These are phyloP conservation scores for Amylostereum chailletii DNA, from an alignment of 1,284 basidiomycete genomes.

Conservation along the genomic window DNA sequence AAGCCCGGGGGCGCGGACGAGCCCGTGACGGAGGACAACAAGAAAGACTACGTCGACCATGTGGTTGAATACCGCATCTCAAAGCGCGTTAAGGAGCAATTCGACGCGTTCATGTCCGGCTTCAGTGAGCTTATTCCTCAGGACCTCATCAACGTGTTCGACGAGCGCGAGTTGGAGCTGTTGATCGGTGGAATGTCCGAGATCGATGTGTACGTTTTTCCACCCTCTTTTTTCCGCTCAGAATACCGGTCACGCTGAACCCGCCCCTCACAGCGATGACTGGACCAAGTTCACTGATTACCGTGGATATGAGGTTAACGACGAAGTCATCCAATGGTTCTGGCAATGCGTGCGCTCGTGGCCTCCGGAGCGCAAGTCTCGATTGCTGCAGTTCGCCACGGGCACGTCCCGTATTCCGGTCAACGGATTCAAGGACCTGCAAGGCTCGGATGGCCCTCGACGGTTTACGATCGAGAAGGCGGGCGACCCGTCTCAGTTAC, in stretches of 20 bases:
- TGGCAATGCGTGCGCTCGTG: conserved; percentile 97
- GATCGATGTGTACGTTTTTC: conserved; percentile 76
- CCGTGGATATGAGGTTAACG: conserved; percentile 76
- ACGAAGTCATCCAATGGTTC: conserved; percentile 99
- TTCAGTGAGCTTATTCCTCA: conserved; percentile 93
- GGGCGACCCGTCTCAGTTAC: conserved; percentile 85
- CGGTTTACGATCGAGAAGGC: conserved; percentile 95
- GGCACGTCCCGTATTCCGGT: conserved; percentile 97
- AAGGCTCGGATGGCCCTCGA: conserved; percentile 93
- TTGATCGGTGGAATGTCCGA: conserved; percentile 99
- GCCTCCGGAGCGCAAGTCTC: conserved; percentile 94
- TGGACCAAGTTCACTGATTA: conserved; percentile 86
- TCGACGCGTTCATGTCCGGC: conserved; percentile 92
- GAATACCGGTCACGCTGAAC: conserved; percentile 3
- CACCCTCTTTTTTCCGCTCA: background rate
- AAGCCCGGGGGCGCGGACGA: conserved; percentile 82
- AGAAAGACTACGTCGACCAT: conserved; percentile 95
- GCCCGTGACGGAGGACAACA: conserved; percentile 93
- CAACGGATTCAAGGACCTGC: conserved; percentile 98
- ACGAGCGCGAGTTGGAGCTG: conserved; percentile 94
- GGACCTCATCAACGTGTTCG: conserved; percentile 95
- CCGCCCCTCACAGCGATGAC: conserved; percentile 48
- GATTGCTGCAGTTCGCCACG: conserved; percentile 93
- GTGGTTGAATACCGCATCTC: conserved; percentile 95
- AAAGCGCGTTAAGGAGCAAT: conserved; percentile 90